phyloP scores from a whole-genome alignment of 2,329 filamentous ascomycete species.

The Escovopsis sp. region DNA sequence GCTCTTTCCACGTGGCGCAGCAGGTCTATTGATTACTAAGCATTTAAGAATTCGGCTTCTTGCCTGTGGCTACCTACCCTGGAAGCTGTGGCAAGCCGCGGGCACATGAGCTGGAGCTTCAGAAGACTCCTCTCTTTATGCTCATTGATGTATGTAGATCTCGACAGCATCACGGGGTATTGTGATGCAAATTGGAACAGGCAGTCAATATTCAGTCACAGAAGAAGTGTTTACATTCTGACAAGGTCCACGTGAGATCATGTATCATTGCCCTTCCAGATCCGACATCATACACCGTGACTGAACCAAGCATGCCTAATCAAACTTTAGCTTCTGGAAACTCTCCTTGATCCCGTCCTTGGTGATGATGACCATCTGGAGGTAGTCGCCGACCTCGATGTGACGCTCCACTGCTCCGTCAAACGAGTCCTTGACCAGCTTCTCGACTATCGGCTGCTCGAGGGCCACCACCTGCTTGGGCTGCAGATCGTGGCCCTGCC shows the following conservation, averaged over 20 bases:
- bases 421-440: conserved; percentile 90
- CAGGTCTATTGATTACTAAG: no score
- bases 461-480: conserved; percentile 58
- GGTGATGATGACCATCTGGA: conserved; percentile 93
- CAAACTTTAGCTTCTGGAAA: conserved; percentile 74
- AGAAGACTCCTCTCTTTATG: background rate
- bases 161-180: no score
- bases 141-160: background rate
- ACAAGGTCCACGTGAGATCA: background rate
- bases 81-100: no score
- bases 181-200: no score
- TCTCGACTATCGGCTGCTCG: conserved; percentile 59
- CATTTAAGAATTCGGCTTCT: no score
- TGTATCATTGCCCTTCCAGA: conserved; percentile 1
- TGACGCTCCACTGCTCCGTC: conserved; percentile 96
- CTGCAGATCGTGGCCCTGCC: conserved; percentile 65
- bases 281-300: conserved; percentile 18
- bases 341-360: conserved; percentile 78
- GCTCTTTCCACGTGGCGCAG: no score
- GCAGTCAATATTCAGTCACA: no score
- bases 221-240: background rate
- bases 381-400: conserved; percentile 92
- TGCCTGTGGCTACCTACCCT: no score
- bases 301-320: conserved; percentile 36
- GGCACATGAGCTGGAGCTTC: no score